Conservation (phyloP, 768 basidiomycete genomes). For the Rhodocollybia butyracea region DNA sequence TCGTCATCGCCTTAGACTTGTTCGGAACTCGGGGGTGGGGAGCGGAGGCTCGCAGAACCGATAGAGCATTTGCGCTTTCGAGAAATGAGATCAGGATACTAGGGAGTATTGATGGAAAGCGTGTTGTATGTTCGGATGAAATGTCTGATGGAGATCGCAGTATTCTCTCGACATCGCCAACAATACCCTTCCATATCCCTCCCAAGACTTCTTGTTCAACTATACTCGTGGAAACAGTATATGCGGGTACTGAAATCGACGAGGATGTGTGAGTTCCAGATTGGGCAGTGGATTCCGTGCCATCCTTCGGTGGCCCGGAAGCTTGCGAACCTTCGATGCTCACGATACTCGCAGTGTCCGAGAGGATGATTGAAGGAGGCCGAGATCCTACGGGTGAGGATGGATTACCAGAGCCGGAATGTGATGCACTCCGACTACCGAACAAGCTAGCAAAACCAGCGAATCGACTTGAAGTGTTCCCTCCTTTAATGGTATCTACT, state of each 20-base stretch:
- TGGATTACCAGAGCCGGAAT: not conserved
- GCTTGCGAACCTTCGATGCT: not conserved
- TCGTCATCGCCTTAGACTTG: not conserved
- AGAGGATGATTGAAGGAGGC: slow-evolving; percentile 3
- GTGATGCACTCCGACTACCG: not conserved
- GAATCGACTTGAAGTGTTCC: not conserved
- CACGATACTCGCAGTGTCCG: not conserved
- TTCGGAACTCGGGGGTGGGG: not conserved
- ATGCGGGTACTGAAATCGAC: not conserved
- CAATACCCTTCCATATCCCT: slow-evolving; percentile 4
- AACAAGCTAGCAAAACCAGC: slow-evolving; percentile 2
- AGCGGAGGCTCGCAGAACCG: not conserved
- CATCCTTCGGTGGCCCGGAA: not conserved
- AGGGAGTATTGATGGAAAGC: not conserved
- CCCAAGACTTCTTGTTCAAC: not conserved
- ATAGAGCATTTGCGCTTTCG: not conserved
- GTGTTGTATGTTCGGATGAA: not conserved
- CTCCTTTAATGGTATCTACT: slow-evolving; percentile 6
- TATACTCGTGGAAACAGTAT: not conserved
- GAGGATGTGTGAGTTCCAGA: not conserved
- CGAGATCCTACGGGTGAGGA: slow-evolving; percentile 2
- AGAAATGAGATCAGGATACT: not conserved
- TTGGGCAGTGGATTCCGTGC: not conserved
- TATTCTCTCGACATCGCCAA: not conserved
- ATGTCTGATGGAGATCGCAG: not conserved